Evolutionary conservation across 2,329 filamentous ascomycete genomes (phyloP), one percentile per base, ranked within the genome.

Genomic region (Alternaria burnsii): DNA sequence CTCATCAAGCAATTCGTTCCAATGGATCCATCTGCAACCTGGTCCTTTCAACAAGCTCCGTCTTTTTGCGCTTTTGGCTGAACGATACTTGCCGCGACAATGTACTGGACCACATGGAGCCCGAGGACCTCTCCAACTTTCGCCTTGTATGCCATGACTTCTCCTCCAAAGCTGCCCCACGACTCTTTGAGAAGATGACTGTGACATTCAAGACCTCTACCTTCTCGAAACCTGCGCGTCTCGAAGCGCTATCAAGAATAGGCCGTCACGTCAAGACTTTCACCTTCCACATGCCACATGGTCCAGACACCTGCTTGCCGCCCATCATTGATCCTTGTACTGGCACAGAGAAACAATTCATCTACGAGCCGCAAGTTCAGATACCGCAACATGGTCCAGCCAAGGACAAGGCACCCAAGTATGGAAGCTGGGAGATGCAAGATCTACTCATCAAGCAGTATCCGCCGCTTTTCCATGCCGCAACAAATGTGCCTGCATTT

Each of bases 381-480:
- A 71, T 87, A 3, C 88, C 88, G 41, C 86, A 87, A 74, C 85
- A 85, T 30, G 65, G 71, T 26, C 65, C 87, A 84, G 55, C 86
- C 46, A 80, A 88, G 68, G 84, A 86, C 65, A 83, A 79, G 69
- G 73, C 88, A 55, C 91, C 90, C 52, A 94, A 92, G 79, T 96
- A 96, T 76, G 91, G 90, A 68, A 91, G 89, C 76, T 85, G 86
- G 69, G 91, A 92, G 71, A 87, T 95, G 71, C 93, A 89, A 62
- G 90, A 94, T 73, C 85, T 96, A 59, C 84, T 97, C 62, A 91
- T 92, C 14, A 88, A 92, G 74, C 93, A 97, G 79, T 97, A 96
- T 72, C 92, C 92, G 53, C 92, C 93, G 6, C 82, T 97, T 3
- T 97, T 97, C 80, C 93, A 97, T 74, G 91, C 93, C 7, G 91